phyloP scores from a whole-genome alignment of 257 asterid genomes.

The Rauvolfia tetraphylla region DNA sequence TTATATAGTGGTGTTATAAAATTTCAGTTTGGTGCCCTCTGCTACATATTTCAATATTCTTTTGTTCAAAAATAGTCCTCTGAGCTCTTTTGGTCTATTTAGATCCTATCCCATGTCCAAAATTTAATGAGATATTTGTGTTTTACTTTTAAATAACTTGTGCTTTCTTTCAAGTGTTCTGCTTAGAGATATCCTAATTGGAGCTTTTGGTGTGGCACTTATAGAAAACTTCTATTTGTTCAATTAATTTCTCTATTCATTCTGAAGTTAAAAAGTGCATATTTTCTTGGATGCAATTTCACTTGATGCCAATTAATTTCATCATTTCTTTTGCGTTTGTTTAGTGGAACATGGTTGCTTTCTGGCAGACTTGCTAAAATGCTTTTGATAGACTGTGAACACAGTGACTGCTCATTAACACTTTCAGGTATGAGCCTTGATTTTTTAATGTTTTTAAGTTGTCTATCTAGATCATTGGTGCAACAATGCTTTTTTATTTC shows the following conservation, averaged over 20 bases:
- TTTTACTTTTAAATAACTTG: background rate
- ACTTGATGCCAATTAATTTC: background rate
- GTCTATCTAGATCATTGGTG: background rate
- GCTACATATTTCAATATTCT: background rate
- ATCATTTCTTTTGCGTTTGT: slow-evolving; percentile 20
- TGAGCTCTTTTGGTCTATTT: background rate
- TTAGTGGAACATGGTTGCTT: slow-evolving; percentile 82
- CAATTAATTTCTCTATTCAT: background rate
- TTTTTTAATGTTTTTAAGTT: background rate
- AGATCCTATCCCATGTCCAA: background rate
- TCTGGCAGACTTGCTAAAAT: slow-evolving; percentile 90
- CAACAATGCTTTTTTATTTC: background rate
- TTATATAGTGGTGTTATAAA: background rate
- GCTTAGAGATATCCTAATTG: background rate
- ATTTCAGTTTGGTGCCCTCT: background rate
- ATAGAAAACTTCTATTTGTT: background rate
- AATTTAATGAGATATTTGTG: background rate
- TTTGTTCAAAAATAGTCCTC: background rate
- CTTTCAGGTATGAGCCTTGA: slow-evolving; percentile 62
- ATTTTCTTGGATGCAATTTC: background rate
- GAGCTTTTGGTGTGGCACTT: background rate
- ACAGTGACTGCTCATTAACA: slow-evolving; percentile 78
- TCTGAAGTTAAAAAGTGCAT: background rate
- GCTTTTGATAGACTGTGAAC: slow-evolving; percentile 93
- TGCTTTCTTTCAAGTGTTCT: background rate